These are phyloP conservation scores for Debaryomyces coudertii DNA, from an alignment of 1,139 yeast species.

Conservation along the genomic window DNA sequence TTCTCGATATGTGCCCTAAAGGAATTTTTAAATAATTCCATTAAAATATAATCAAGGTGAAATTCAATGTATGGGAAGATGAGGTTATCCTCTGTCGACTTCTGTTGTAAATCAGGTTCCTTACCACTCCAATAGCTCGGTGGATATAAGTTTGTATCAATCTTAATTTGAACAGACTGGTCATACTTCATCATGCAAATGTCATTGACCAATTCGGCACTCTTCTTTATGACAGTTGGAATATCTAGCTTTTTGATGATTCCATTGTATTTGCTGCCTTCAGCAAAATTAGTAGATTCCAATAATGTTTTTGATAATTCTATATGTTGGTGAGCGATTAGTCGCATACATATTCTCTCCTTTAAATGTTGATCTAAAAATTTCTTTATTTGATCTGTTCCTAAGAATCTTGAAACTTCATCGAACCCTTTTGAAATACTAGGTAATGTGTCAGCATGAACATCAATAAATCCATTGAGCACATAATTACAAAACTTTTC, in stretches of 20 bases:
- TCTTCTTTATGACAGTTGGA: slow-evolving; percentile 58
- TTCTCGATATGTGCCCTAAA: slow-evolving; percentile 85
- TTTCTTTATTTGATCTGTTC: slow-evolving; percentile 52
- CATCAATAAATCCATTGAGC: slow-evolving; percentile 62
- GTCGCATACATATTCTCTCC: slow-evolving; percentile 83
- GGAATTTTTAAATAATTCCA: slow-evolving; percentile 86
- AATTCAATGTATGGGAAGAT: slow-evolving; percentile 80
- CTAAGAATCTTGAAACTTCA: slow-evolving; percentile 64
- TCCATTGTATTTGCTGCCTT: slow-evolving; percentile 61
- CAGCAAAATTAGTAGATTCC: slow-evolving; percentile 24
- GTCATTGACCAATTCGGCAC: slow-evolving; percentile 78
- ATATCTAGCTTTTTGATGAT: slow-evolving; percentile 69
- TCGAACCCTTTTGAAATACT: slow-evolving; percentile 79
- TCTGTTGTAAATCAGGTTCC: slow-evolving; percentile 28
- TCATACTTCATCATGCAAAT: slow-evolving; percentile 83
- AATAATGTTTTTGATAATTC: slow-evolving; percentile 49
- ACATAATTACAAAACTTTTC: slow-evolving; percentile 48
- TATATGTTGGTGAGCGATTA: slow-evolving; percentile 84
- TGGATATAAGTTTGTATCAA: slow-evolving; percentile 49
- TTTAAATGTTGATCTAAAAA: slow-evolving; percentile 78
- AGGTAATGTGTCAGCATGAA: slow-evolving; percentile 84
- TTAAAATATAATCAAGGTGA: slow-evolving; percentile 83
- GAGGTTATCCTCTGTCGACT: slow-evolving; percentile 23
- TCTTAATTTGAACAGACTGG: slow-evolving; percentile 60
- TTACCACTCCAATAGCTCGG: slow-evolving; percentile 38